phyloP scores from a whole-genome alignment of 768 basidiomycete genomes.

The Thelephora aurantiotincta region DNA sequence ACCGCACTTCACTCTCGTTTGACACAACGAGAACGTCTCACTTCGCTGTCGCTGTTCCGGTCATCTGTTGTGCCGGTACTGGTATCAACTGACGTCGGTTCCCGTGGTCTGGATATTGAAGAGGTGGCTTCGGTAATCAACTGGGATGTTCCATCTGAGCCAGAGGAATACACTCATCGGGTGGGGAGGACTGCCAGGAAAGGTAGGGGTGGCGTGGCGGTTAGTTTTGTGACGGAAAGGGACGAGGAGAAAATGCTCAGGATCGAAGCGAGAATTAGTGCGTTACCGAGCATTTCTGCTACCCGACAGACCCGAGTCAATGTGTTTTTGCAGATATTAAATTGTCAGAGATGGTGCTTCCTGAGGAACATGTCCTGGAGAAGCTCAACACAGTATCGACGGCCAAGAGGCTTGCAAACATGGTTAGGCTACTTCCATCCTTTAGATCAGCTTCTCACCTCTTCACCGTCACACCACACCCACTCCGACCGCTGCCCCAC shows the following conservation, averaged over 20 bases:
- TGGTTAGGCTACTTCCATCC: slow-evolving; percentile 42
- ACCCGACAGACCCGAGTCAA: background rate
- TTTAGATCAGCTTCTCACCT: background rate
- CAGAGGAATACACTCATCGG: slow-evolving; percentile 93
- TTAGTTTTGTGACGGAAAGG: slow-evolving; percentile 90
- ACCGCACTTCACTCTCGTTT: slow-evolving; percentile 89
- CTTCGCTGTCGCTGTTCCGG: slow-evolving; percentile 77
- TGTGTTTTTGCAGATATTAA: slow-evolving; percentile 38
- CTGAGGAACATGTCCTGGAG: slow-evolving; percentile 73
- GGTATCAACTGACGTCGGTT: slow-evolving; percentile 90
- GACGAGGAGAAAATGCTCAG: slow-evolving; percentile 75
- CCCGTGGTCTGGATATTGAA: slow-evolving; percentile 90
- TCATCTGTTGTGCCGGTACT: slow-evolving; percentile 80
- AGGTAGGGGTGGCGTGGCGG: slow-evolving; percentile 76
- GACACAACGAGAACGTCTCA: slow-evolving; percentile 79
- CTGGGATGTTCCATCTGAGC: slow-evolving; percentile 85
- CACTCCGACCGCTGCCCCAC: background rate
- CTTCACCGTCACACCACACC: background rate
- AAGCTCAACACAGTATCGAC: slow-evolving; percentile 81
- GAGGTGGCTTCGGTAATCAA: slow-evolving; percentile 95
- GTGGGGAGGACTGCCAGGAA: slow-evolving; percentile 89
- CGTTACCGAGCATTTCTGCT: slow-evolving; percentile 16
- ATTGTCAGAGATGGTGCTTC: slow-evolving; percentile 58
- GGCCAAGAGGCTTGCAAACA: slow-evolving; percentile 85
- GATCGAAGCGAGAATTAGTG: slow-evolving; percentile 82